phyloP scores from a whole-genome alignment of 805 yeast genomes.

The Isabelozyma gotoi region DNA sequence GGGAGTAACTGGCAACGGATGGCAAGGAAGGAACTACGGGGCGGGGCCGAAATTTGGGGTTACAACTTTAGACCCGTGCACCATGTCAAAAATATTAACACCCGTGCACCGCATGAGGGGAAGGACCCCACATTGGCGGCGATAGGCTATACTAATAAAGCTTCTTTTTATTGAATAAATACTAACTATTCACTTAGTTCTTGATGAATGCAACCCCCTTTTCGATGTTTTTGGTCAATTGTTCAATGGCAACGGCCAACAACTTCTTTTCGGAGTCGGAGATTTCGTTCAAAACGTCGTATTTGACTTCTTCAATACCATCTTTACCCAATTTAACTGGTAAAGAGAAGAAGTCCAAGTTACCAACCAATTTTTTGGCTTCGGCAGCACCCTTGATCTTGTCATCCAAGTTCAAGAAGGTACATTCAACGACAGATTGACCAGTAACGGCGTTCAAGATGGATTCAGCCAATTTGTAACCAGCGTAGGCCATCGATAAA shows the following conservation, averaged over 20 bases:
- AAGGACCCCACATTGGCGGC: not conserved
- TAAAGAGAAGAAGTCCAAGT: conserved; percentile 56
- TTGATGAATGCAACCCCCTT: conserved; percentile 56
- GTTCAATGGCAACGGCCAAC: conserved; percentile 52
- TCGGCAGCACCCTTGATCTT: conserved; percentile 52
- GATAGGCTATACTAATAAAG: too few relatives aligned
- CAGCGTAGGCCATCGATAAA: conserved; percentile 84
- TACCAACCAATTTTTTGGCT: conserved; percentile 44
- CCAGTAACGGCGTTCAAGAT: conserved; percentile 55
- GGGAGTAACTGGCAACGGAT: not conserved
- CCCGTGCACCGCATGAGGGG: not conserved
- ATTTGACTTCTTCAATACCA: conserved; percentile 60
- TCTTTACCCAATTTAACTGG: conserved; percentile 56
- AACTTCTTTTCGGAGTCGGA: conserved; percentile 55
- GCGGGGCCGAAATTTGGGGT: too few relatives aligned
- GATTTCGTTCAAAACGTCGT: conserved; percentile 48
- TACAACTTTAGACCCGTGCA: too few relatives aligned
- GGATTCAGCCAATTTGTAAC: conserved; percentile 70
- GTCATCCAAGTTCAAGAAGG: conserved; percentile 51
- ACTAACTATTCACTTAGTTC: conserved; percentile 7
- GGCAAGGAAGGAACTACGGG: not conserved
- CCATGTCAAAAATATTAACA: not conserved
- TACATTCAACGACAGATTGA: conserved; percentile 44
- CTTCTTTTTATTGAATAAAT: not conserved
- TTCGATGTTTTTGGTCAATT: conserved; percentile 52